These are phyloP conservation scores for Pythium oligandrum DNA, from an alignment of 352 stramenopile genomes.

Conservation along the genomic window DNA sequence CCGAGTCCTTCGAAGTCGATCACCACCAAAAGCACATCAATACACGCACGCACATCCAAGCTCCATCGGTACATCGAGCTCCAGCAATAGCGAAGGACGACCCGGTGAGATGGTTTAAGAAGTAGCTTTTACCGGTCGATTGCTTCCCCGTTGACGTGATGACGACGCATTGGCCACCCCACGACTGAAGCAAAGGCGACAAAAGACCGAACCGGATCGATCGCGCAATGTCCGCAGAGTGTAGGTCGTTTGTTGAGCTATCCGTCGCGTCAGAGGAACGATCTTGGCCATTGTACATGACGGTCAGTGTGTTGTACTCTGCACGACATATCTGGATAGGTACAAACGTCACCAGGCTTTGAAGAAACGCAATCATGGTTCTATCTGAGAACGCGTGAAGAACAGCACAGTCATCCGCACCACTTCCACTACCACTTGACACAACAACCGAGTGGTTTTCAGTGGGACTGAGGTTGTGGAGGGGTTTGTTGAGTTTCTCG, in stretches of 20 bases:
- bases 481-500: slow-evolving; percentile 49
- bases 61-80: slow-evolving; percentile 55
- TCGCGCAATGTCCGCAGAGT: slow-evolving; percentile 36
- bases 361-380: slow-evolving; percentile 22
- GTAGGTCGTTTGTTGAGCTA: slow-evolving; percentile 10
- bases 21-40: slow-evolving; percentile 59
- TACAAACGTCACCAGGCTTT: slow-evolving; percentile 54
- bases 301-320: slow-evolving; percentile 45
- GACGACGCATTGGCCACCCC: slow-evolving; percentile 36
- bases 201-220: slow-evolving; percentile 41
- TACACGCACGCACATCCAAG: slow-evolving; percentile 54
- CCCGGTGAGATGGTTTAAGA: slow-evolving; percentile 69
- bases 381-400: neutral
- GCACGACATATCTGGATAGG: slow-evolving; percentile 72
- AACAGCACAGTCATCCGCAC: neutral
- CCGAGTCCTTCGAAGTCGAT: slow-evolving; percentile 76
- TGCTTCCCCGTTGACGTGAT: slow-evolving; percentile 67
- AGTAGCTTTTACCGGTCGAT: slow-evolving; percentile 78
- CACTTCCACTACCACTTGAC: neutral
- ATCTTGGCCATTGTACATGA: slow-evolving; percentile 41
- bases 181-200: slow-evolving; percentile 34
- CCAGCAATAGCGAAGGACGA: slow-evolving; percentile 70
- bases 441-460: slow-evolving; percentile 1
- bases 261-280: no score
- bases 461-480: slow-evolving; percentile 21